A percentile compares a stretch with the other conserved stretches of the same genome.
phyloP scores from a whole-genome alignment of 345 rosid genomes.

The Boechera stricta region DNA sequence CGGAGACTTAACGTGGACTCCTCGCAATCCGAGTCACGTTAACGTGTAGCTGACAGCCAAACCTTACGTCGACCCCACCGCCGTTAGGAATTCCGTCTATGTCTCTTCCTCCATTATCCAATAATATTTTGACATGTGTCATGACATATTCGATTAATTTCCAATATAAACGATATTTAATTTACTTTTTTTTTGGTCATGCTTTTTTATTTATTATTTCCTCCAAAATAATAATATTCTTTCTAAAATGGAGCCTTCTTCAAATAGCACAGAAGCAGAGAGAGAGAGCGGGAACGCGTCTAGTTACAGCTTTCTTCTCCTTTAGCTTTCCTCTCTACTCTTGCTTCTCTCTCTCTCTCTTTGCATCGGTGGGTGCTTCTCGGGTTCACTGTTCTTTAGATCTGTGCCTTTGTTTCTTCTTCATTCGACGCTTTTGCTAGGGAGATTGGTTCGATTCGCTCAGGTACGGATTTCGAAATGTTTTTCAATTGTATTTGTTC shows the following conservation, averaged over 20 bases:
- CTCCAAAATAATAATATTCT: not conserved
- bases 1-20: constrained; percentile 49
- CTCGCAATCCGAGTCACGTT: constrained; percentile 39
- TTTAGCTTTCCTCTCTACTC: constrained; percentile 38
- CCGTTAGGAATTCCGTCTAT: constrained; percentile 51
- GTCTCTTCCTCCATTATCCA: constrained; percentile 30
- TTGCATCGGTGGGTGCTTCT: no score
- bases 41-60: constrained; percentile 19
- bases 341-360: not conserved
- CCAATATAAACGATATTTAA: constrained; percentile 21
- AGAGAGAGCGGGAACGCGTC: constrained; percentile 56
- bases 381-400: constrained; percentile 41
- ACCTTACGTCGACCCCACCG: constrained; percentile 44
- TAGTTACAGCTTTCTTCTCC: constrained; percentile 39
- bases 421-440: constrained; percentile 17
- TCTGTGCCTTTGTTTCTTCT: constrained; percentile 41
- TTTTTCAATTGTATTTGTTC: constrained; percentile 14
- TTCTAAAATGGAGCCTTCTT: constrained; percentile 50
- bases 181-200: not conserved
- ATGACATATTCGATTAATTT: constrained; percentile 29
- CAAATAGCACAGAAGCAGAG: constrained; percentile 48
- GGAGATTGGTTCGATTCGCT: constrained; percentile 22
- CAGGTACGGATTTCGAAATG: constrained; percentile 52
- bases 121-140: constrained; percentile 27
- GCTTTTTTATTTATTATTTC: not conserved